Conservation (phyloP, 2,329 filamentous ascomycete species). For the Arthrobotrys sinensis region DNA sequence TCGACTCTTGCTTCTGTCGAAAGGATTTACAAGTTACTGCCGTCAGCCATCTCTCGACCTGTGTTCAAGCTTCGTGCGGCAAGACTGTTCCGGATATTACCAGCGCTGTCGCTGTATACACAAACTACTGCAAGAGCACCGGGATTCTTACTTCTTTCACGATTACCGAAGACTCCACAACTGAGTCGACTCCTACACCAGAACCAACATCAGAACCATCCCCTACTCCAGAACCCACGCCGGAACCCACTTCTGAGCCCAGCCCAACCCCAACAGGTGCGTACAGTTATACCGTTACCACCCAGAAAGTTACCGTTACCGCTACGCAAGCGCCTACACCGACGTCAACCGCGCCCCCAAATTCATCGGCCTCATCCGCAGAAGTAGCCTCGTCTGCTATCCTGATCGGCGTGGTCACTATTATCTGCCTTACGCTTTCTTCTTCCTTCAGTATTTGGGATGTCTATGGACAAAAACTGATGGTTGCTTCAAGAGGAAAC, state of each 20-base stretch:
- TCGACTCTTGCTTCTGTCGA: too few species aligned
- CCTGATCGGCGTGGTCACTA: not conserved
- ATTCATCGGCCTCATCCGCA: not conserved
- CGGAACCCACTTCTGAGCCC: not conserved
- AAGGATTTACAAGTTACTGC: too few species aligned
- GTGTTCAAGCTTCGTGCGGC: too few species aligned
- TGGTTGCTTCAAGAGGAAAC: not conserved
- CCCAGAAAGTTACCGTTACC: not conserved
- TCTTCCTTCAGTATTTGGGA: not conserved
- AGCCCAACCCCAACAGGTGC: not conserved
- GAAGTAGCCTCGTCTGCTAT: not conserved
- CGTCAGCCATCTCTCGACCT: too few species aligned
- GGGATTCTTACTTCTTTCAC: not conserved
- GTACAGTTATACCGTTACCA: constrained; percentile 1
- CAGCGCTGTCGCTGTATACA: not conserved
- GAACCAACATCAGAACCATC: too few species aligned
- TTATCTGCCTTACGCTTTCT: not conserved
- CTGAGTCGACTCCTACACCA: not conserved
- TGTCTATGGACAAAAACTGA: not conserved
- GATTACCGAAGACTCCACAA: not conserved
- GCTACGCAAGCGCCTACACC: not conserved
- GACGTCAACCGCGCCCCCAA: not conserved
- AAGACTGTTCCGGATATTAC: not conserved
- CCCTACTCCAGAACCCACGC: not conserved
- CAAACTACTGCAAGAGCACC: constrained; percentile 1